Evolutionary conservation across 305 asterid genomes (phyloP).

Genomic region (Lippia alba): DNA sequence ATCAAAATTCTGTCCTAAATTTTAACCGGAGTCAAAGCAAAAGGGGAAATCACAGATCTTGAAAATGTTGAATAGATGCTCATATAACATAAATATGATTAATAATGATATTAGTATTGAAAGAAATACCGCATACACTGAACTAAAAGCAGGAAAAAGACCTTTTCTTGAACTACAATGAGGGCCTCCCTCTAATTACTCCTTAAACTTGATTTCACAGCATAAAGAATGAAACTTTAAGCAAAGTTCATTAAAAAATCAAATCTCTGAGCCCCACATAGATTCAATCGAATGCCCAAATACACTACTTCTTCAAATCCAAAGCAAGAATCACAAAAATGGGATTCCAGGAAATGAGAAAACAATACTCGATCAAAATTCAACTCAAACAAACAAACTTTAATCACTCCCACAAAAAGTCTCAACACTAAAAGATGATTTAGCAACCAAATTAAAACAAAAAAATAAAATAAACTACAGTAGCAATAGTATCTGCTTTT

Average conservation of each 20-base stretch:
- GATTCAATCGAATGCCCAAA: slow-evolving; percentile 35
- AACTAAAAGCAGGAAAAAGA: slow-evolving; percentile 41
- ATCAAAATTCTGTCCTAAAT: slow-evolving; percentile 3
- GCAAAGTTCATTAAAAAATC: slow-evolving; percentile 40
- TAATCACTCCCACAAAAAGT: slow-evolving; percentile 39
- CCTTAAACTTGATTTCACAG: slow-evolving; percentile 38
- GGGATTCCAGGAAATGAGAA: slow-evolving; percentile 34
- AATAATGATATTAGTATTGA: too few relatives aligned
- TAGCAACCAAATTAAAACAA: slow-evolving; percentile 18
- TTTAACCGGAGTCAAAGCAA: background rate
- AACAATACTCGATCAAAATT: slow-evolving; percentile 35
- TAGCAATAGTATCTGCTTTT: slow-evolving; percentile 35
- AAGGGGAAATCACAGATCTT: slow-evolving; percentile 48
- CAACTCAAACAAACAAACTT: slow-evolving; percentile 29
- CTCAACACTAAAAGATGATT: slow-evolving; percentile 38
- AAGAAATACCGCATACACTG: slow-evolving; percentile 27
- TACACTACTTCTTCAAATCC: slow-evolving; percentile 34
- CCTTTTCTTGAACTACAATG: slow-evolving; percentile 41
- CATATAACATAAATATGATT: slow-evolving; percentile 12
- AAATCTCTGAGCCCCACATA: slow-evolving; percentile 45
- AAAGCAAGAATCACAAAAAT: slow-evolving; percentile 43
- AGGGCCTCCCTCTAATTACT: slow-evolving; percentile 36
- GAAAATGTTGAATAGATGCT: slow-evolving; percentile 34
- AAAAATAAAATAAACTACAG: slow-evolving; percentile 28
- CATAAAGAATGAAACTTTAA: slow-evolving; percentile 37